Base-by-base conservation (phyloP, 176 grass and related monocot species). In the Oryza nivara region DNA sequence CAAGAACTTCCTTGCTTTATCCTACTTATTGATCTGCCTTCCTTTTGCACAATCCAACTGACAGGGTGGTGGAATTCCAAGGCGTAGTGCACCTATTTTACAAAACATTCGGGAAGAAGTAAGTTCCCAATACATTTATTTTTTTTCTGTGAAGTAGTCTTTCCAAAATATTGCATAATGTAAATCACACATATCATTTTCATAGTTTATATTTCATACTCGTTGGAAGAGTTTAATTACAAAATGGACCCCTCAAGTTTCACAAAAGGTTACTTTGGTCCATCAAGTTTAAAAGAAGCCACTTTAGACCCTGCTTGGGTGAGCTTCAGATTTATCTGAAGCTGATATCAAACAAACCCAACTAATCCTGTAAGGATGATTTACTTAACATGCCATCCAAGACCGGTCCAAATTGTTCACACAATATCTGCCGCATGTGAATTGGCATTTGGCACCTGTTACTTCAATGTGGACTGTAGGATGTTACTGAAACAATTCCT, bases 21-120 rank as follows among this genome's bases (percentile, higher is more conserved):
- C 63, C 17, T 84, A 83, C 34, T 88, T 52, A 75, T 26, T 81
- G 9, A 75, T 76, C 83, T 49, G 38, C 11, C 72, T 80, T 65
- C 54, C 61, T 51, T 86, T 65, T 43, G 48, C 71, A 0, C 12
- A 22, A 61, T 44, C n/a, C 48, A 79, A 86, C 56, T 86, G 64
- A 17, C 66, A 97, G 95, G 95, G 95, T 86, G 69, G 92, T 44
- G 95, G 92, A 43, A 94, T 97, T 80, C 34, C 88, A 86, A 90
- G 95, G 28, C 95, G 92, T 54, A 97, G 15, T 90, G 95, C 95
- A 68, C 95, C 95, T 68, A 92, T 82, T 83, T 91, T 97, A 73
- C 86, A 90, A 84, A 83, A 84, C 72, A 92, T 97, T 66, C 84
- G 85, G 72, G 95, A 97, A 89, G 92, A 94, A 88, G 95, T 97